Evolutionary conservation across 179 eudicot genomes (phyloP).

Genomic region (Beta lomatogona): DNA sequence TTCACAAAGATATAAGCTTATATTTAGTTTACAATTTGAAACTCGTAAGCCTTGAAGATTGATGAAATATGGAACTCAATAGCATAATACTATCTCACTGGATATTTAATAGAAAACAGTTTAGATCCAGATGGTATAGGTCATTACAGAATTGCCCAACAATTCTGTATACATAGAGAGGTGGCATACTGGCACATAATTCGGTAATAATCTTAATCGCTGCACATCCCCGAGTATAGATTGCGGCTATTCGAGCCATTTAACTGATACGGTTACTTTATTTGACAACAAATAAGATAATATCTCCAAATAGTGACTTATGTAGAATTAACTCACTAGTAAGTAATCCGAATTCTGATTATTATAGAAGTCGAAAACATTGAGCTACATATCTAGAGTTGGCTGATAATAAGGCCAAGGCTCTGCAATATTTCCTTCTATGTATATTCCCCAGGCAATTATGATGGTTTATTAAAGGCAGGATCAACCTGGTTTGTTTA

Average conservation of each 20-base stretch:
- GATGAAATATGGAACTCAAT: neutral
- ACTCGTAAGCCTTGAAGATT: neutral
- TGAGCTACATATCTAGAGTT: neutral
- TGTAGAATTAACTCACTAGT: neutral
- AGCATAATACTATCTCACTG: neutral
- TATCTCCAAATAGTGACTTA: no score
- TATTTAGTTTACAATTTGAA: conserved; percentile 13
- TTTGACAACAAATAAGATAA: neutral
- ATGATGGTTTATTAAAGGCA: neutral
- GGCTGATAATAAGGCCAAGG: neutral
- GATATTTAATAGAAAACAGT: neutral
- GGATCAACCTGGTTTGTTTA: neutral
- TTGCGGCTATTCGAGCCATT: neutral
- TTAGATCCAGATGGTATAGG: neutral
- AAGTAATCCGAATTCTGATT: neutral
- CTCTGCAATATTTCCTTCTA: neutral
- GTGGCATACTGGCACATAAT: neutral
- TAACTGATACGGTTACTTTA: neutral
- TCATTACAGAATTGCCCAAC: neutral
- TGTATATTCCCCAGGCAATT: neutral
- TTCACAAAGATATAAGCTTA: neutral
- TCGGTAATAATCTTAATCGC: neutral
- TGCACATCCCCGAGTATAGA: no score
- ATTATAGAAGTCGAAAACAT: neutral
- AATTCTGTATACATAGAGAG: neutral